Evolutionary conservation across 495 filamentous ascomycete species (phyloP).

Genomic region (Neurospora pannonica): DNA sequence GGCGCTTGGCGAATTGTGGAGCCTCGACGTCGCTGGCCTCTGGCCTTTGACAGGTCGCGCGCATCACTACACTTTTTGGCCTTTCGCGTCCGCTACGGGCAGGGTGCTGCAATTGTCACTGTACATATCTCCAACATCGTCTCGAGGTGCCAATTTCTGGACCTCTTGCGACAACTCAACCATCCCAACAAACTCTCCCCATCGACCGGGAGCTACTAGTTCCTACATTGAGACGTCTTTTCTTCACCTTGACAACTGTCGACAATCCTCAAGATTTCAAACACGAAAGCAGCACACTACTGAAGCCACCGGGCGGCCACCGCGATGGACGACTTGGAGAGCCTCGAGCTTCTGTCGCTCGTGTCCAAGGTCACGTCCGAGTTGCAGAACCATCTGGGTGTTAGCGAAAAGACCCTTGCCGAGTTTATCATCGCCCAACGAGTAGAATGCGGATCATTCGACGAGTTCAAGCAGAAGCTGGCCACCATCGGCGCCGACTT

Average conservation of each 20-base stretch:
- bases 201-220: not conserved
- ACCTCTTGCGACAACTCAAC: not conserved
- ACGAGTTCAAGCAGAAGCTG: conserved; percentile 58
- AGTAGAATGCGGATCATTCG: conserved; percentile 56
- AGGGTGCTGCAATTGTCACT: not conserved
- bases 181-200: not conserved
- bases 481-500: conserved; percentile 76
- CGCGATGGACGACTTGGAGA: conserved; percentile 80
- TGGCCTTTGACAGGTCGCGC: not conserved
- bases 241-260: not conserved
- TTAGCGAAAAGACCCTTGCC: conserved; percentile 87
- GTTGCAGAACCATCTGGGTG: conserved; percentile 85
- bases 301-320: not conserved
- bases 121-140: not conserved
- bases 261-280: not conserved
- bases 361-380: conserved; percentile 93
- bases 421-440: conserved; percentile 93
- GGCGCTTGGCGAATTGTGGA: not conserved
- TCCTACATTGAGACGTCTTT: not conserved
- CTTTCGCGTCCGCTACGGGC: not conserved
- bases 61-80: not conserved
- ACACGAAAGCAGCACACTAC: not conserved
- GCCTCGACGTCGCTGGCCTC: not conserved
- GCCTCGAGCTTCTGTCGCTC: conserved; percentile 83
- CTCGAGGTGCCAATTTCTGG: not conserved